Percentiles rank a stretch among this genome's conserved stretches.
Evolutionary conservation across 2,329 filamentous ascomycete species (phyloP).

Genomic region (Xylariaceae sp.): DNA sequence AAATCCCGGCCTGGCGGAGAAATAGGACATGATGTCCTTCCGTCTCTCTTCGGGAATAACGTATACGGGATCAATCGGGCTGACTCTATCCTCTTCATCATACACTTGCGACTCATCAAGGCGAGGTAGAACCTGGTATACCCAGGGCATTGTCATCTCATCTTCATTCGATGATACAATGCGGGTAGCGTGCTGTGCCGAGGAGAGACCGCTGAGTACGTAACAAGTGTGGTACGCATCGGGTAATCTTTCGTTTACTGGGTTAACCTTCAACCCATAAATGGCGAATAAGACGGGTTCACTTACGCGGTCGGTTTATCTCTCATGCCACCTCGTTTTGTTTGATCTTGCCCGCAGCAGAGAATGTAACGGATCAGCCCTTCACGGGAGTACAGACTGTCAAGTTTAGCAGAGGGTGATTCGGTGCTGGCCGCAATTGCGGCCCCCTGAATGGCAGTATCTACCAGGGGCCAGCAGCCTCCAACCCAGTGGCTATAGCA

Average conservation of each 20-base stretch:
- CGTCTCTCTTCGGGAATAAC: slow-evolving; percentile 70
- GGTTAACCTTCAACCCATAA: slow-evolving; percentile 7
- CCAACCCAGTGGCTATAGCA: slow-evolving; percentile 99
- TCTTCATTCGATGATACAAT: slow-evolving; percentile 32
- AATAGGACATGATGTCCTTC: slow-evolving; percentile 60
- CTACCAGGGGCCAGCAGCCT: slow-evolving; percentile 85
- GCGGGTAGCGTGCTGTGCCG: slow-evolving; percentile 61
- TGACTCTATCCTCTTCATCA: slow-evolving; percentile 64
- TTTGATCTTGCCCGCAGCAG: slow-evolving; percentile 74
- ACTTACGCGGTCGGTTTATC: slow-evolving; percentile 90
- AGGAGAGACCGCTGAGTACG: slow-evolving; percentile 78
- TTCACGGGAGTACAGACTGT: slow-evolving; percentile 64
- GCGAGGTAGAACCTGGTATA: slow-evolving; percentile 41
- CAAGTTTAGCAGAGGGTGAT: slow-evolving; percentile 23
- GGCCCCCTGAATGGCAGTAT: slow-evolving; percentile 64
- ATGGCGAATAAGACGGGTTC: slow-evolving; percentile 7
- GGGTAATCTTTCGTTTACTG: slow-evolving; percentile 49
- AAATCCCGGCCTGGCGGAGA: slow-evolving; percentile 53
- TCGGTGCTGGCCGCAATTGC: slow-evolving; percentile 24
- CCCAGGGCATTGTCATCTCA: slow-evolving; percentile 41
- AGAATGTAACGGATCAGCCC: slow-evolving; percentile 86
- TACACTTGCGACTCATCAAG: slow-evolving; percentile 58
- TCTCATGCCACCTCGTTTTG: slow-evolving; percentile 69
- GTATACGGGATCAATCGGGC: slow-evolving; percentile 75
- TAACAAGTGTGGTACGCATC: slow-evolving; percentile 95